Evolutionary conservation across 176 grass and related monocot species (phyloP).

Genomic region (Lolium rigidum): DNA sequence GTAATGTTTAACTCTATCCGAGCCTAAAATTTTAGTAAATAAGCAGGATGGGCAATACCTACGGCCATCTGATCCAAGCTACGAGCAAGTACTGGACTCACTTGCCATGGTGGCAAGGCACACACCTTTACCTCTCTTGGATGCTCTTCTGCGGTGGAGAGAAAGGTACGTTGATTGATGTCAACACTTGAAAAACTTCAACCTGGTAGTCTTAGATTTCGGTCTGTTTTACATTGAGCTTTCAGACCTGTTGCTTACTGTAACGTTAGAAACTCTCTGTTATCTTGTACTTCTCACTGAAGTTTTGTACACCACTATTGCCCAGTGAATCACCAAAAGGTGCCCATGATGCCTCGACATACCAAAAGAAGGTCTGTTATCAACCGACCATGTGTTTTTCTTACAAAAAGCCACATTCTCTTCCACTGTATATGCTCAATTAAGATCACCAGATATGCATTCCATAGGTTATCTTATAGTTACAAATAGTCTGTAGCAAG

Average conservation of each 20-base stretch:
- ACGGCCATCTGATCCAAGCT: constrained; percentile 91
- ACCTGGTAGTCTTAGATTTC: background rate
- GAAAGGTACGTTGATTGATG: constrained; percentile 61
- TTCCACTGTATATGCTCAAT: background rate
- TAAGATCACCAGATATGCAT: background rate
- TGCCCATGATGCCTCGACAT: constrained; percentile 89
- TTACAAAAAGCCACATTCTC: constrained; percentile 26
- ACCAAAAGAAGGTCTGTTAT: constrained; percentile 89
- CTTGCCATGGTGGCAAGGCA: constrained; percentile 97
- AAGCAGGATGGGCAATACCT: constrained; percentile 91
- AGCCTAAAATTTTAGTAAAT: constrained; percentile 21
- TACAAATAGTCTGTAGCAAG: constrained; percentile 16
- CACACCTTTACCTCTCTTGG: constrained; percentile 94
- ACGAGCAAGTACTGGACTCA: constrained; percentile 98
- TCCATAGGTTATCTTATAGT: background rate
- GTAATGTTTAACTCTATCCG: background rate
- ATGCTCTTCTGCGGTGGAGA: constrained; percentile 99
- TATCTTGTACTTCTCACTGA: constrained; percentile 38
- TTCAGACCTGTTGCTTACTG: background rate
- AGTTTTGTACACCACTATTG: constrained; percentile 45
- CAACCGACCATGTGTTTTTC: constrained; percentile 29
- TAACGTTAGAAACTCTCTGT: background rate
- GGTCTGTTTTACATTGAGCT: background rate
- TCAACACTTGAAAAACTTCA: constrained; percentile 6
- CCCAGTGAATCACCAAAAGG: constrained; percentile 94